A percentile compares a stretch with the other conserved stretches of the same genome.
phyloP scores from a whole-genome alignment of 2,329 filamentous ascomycete species.

The Diaporthe nobilis region DNA sequence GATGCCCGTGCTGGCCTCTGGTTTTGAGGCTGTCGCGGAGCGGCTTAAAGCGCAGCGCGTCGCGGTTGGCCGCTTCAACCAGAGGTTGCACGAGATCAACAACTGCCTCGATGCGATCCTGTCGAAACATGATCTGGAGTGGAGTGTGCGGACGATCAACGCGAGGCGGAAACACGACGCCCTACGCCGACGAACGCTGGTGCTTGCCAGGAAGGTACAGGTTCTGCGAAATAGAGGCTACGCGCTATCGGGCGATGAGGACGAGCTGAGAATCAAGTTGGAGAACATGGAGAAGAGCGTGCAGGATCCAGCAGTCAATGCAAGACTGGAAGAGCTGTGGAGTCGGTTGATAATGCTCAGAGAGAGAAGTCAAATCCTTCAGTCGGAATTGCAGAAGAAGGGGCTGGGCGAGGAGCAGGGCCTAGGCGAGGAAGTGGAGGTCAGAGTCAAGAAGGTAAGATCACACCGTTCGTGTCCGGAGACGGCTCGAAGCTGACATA shows the following conservation, averaged over 20 bases:
- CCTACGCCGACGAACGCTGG: constrained; percentile 80
- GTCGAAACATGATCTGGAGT: constrained; percentile 81
- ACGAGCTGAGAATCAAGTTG: constrained; percentile 81
- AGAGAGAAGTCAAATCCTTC: constrained; percentile 79
- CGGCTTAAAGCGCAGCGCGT: constrained; percentile 80
- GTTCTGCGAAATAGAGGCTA: constrained; percentile 86
- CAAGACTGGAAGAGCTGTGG: constrained; percentile 88
- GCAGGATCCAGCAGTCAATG: constrained; percentile 81
- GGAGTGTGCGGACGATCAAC: constrained; percentile 80
- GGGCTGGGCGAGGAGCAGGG: constrained; percentile 68
- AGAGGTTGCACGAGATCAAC: constrained; percentile 84
- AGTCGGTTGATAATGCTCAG: constrained; percentile 82
- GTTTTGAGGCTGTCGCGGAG: constrained; percentile 79
- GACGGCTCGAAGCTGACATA: constrained; percentile 41
- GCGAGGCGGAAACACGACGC: constrained; percentile 80
- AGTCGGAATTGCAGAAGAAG: constrained; percentile 80
- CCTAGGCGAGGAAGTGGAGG: constrained; percentile 78
- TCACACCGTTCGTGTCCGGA: not conserved
- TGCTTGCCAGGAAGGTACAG: constrained; percentile 84
- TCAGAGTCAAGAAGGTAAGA: constrained; percentile 80
- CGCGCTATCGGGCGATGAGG: constrained; percentile 83
- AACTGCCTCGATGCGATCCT: constrained; percentile 79
- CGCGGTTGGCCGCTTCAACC: constrained; percentile 78
- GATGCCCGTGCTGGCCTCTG: constrained; percentile 82
- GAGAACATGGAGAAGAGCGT: constrained; percentile 77